A percentile compares a stretch with the other conserved stretches of the same genome.
Evolutionary conservation across 768 basidiomycete species (phyloP).

Genomic region (Boletus fagicola): DNA sequence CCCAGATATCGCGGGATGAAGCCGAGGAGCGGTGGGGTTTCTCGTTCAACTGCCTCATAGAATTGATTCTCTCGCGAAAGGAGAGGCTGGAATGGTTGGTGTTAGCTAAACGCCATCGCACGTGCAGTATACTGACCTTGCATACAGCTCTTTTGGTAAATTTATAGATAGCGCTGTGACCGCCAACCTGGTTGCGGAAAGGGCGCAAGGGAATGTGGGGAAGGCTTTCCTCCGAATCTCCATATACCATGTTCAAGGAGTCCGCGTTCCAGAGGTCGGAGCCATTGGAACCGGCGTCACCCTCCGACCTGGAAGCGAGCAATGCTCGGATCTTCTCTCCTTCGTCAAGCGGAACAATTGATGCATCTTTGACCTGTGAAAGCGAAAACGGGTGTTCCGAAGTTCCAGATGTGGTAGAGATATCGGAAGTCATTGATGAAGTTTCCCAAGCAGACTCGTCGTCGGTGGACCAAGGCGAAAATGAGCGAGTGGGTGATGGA

Average conservation of each 20-base stretch:
- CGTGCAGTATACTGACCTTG: constrained; percentile 63
- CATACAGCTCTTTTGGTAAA: constrained; percentile 97
- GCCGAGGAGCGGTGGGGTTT: constrained; percentile 85
- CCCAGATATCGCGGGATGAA: constrained; percentile 99
- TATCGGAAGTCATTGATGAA: constrained; percentile 59
- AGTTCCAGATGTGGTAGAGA: constrained; percentile 54
- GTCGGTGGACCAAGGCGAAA: constrained; percentile 72
- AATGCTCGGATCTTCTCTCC: constrained; percentile 11
- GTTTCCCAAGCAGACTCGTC: constrained; percentile 79
- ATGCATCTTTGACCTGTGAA: constrained; percentile 26
- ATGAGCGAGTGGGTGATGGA: constrained; percentile 19
- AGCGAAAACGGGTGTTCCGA: constrained; percentile 30
- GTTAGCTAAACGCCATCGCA: constrained; percentile 5
- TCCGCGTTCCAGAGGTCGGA: constrained; percentile 29
- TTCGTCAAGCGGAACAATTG: constrained; percentile 19
- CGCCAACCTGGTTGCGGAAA: constrained; percentile 97
- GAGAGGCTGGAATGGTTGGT: constrained; percentile 62
- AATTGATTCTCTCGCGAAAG: constrained; percentile 97
- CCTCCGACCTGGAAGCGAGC: constrained; percentile 17
- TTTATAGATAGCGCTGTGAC: constrained; percentile 95
- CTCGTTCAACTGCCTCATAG: constrained; percentile 94
- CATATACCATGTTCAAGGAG: constrained; percentile 41
- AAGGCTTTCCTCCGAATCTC: constrained; percentile 56
- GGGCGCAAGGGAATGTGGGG: constrained; percentile 92
- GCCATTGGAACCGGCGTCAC: constrained; percentile 8